A percentile compares a stretch with the other conserved stretches of the same genome.
Evolutionary conservation across 495 filamentous ascomycete species (phyloP).

Genomic region (Daldinia grandis): DNA sequence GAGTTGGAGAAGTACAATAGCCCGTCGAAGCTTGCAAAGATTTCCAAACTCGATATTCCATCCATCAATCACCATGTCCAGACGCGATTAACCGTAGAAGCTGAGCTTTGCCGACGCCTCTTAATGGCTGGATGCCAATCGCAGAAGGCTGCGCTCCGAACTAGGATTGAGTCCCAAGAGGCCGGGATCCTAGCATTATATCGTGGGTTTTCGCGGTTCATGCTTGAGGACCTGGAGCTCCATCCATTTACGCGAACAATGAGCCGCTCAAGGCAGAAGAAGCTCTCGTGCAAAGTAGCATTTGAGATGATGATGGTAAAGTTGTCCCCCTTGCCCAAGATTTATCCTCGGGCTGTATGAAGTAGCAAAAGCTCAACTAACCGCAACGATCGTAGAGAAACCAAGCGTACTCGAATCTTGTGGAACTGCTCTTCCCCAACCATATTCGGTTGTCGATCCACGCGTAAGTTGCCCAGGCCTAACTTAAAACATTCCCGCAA

Average conservation of each 20-base stretch:
- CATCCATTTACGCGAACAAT: conserved; percentile 39
- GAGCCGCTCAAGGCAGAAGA: conserved; percentile 47
- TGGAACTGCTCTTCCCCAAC: conserved; percentile 50
- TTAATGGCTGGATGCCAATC: conserved; percentile 48
- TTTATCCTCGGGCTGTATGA: background rate
- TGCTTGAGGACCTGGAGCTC: conserved; percentile 55
- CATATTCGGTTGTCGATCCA: conserved; percentile 53
- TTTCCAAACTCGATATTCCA: conserved; percentile 27
- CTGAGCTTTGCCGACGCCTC: conserved; percentile 50
- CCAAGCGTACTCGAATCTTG: conserved; percentile 54
- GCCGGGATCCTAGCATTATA: conserved; percentile 50
- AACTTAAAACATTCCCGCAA: background rate
- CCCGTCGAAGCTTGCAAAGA: background rate
- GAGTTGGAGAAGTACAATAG: conserved; percentile 15
- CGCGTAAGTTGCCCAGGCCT: conserved; percentile 33
- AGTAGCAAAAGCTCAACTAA: conserved; percentile 4
- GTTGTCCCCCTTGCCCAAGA: background rate
- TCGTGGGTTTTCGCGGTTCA: conserved; percentile 56
- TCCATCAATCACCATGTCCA: conserved; percentile 41
- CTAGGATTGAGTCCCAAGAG: conserved; percentile 49
- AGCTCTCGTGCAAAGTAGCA: conserved; percentile 45
- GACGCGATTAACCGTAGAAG: conserved; percentile 45
- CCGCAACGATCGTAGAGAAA: conserved; percentile 37
- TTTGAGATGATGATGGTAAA: conserved; percentile 49
- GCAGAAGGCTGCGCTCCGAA: conserved; percentile 39